phyloP scores from a whole-genome alignment of 768 basidiomycete genomes.

The Suillus cothurnatus region DNA sequence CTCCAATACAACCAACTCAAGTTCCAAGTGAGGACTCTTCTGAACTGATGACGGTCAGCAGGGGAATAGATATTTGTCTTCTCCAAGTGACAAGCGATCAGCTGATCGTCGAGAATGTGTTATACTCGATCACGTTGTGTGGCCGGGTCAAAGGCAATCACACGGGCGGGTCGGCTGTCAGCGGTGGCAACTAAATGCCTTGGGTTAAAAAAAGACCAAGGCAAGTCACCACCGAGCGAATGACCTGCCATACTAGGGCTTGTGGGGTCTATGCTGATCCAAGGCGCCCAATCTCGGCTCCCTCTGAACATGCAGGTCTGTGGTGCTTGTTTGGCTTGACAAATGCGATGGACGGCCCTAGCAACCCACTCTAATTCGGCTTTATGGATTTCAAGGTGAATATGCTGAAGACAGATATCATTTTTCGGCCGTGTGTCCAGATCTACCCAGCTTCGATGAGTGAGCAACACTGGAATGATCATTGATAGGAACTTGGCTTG shows the following conservation, averaged over 20 bases:
- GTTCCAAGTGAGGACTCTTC: conserved; percentile 41
- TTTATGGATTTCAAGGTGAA: conserved; percentile 38
- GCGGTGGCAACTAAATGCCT: conserved; percentile 29
- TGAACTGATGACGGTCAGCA: conserved; percentile 45
- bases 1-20: conserved; percentile 36
- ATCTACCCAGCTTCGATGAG: conserved; percentile 26
- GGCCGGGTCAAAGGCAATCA: conserved; percentile 33
- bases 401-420: conserved; percentile 31
- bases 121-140: conserved; percentile 26
- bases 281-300: conserved; percentile 18
- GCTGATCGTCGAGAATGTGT: conserved; percentile 27
- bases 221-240: conserved; percentile 34
- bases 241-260: conserved; percentile 34
- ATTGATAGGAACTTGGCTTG: conserved; percentile 2
- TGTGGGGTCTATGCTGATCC: conserved; percentile 20
- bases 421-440: conserved; percentile 35
- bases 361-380: conserved; percentile 40
- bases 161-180: conserved; percentile 20
- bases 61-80: conserved; percentile 29
- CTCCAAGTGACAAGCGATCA: conserved; percentile 28
- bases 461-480: background rate
- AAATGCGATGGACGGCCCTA: conserved; percentile 22
- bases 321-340: conserved; percentile 7
- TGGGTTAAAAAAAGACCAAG: conserved; percentile 12
- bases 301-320: conserved; percentile 5